Evolutionary conservation across 2,329 filamentous ascomycete genomes (phyloP).

Genomic region (Parafenestella ontariensis): DNA sequence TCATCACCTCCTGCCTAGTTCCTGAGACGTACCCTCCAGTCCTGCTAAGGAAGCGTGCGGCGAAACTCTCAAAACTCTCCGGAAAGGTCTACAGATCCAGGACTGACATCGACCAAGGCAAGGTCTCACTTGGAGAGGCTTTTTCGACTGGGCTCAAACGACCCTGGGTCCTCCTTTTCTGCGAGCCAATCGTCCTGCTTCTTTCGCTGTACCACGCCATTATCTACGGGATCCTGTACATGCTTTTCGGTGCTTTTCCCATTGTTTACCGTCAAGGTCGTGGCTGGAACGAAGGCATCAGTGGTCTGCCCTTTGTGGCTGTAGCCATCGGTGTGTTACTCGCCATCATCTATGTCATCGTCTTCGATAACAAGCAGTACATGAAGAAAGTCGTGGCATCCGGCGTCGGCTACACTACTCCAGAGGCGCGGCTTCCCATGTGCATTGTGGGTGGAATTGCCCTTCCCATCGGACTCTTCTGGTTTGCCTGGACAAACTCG

Average conservation of each 20-base stretch:
- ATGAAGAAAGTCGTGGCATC: slow-evolving; percentile 52
- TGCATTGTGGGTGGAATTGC: slow-evolving; percentile 68
- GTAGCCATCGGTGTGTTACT: slow-evolving; percentile 71
- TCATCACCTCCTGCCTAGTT: slow-evolving; percentile 54
- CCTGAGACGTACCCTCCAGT: slow-evolving; percentile 66
- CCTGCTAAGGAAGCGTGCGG: slow-evolving; percentile 60
- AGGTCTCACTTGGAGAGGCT: slow-evolving; percentile 54
- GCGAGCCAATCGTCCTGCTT: slow-evolving; percentile 72
- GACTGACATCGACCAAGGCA: slow-evolving; percentile 52
- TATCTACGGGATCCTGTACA: slow-evolving; percentile 59
- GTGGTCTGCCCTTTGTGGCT: slow-evolving; percentile 66
- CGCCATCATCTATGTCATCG: slow-evolving; percentile 61
- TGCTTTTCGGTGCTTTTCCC: slow-evolving; percentile 58
- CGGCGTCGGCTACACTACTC: slow-evolving; percentile 64
- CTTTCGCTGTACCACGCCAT: slow-evolving; percentile 68
- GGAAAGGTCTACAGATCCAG: slow-evolving; percentile 64
- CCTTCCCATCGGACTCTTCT: slow-evolving; percentile 61
- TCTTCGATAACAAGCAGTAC: slow-evolving; percentile 47
- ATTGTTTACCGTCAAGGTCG: slow-evolving; percentile 67
- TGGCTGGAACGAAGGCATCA: slow-evolving; percentile 47
- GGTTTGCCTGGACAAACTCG: slow-evolving; percentile 55
- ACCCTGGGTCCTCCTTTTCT: slow-evolving; percentile 73
- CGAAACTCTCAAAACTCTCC: slow-evolving; percentile 56
- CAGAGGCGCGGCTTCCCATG: slow-evolving; percentile 70
- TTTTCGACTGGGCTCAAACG: slow-evolving; percentile 66